These are phyloP conservation scores for Waitea zeae DNA, from an alignment of 1,284 basidiomycete genomes.

Conservation along the genomic window DNA sequence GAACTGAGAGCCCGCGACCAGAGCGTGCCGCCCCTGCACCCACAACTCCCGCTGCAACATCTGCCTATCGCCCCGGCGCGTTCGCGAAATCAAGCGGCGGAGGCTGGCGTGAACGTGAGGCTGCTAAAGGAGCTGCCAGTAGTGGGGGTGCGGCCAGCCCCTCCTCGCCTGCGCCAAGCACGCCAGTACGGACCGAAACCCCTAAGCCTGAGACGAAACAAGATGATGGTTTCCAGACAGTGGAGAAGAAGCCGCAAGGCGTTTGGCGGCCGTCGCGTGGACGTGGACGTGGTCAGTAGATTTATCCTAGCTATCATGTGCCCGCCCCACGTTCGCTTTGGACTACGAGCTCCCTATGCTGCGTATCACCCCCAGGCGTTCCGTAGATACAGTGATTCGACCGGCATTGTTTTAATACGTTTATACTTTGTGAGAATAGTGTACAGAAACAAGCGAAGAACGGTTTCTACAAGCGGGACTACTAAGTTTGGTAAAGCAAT, in stretches of 20 bases:
- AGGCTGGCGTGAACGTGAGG: slow-evolving; percentile 37
- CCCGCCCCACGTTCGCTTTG: no score
- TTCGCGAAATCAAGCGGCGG: slow-evolving; percentile 20
- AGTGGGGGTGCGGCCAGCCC: slow-evolving; percentile 14
- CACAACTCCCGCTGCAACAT: slow-evolving; percentile 12
- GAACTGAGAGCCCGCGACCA: slow-evolving; percentile 18
- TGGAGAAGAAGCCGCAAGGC: slow-evolving; percentile 17
- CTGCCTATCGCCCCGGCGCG: slow-evolving; percentile 23
- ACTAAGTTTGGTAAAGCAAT: no score
- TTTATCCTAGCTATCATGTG: no score
- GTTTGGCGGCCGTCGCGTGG: slow-evolving; percentile 25
- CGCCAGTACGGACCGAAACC: slow-evolving; percentile 7
- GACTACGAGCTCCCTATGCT: no score
- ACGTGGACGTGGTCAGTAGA: slow-evolving; percentile 11
- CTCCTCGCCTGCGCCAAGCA: slow-evolving; percentile 17
- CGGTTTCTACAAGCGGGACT: no score
- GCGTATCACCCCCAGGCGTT: no score
- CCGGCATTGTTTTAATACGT: no score
- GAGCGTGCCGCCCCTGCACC: slow-evolving; percentile 25
- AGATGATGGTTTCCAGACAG: slow-evolving; percentile 57
- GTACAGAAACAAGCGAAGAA: no score
- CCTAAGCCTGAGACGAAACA: slow-evolving; percentile 21
- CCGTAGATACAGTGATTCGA: no score
- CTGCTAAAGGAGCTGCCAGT: slow-evolving; percentile 22
- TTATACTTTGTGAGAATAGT: no score